Percentiles rank a stretch among this genome's conserved stretches.
Evolutionary conservation across 805 yeast genomes (phyloP).

Genomic region (Teunomyces tritomae): DNA sequence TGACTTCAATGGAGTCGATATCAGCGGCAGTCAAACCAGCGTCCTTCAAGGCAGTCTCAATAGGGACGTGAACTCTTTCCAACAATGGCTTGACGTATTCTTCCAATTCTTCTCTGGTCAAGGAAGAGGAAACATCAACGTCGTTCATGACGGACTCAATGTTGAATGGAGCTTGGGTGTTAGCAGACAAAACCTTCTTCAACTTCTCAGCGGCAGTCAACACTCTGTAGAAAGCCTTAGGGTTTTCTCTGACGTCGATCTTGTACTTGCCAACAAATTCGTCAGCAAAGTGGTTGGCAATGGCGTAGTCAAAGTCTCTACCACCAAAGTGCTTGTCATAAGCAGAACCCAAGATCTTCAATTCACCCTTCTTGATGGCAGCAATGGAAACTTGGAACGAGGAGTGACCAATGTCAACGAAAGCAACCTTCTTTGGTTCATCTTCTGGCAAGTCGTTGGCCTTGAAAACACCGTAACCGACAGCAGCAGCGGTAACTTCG

Average conservation of each 20-base stretch:
- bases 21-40: slow-evolving; percentile 74
- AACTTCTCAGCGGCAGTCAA: slow-evolving; percentile 87
- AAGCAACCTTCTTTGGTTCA: slow-evolving; percentile 84
- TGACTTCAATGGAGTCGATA: slow-evolving; percentile 86
- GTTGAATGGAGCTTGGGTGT: slow-evolving; percentile 89
- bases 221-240: slow-evolving; percentile 94
- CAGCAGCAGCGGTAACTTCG: slow-evolving; percentile 98
- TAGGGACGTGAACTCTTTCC: slow-evolving; percentile 71
- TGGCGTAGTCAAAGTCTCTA: slow-evolving; percentile 90
- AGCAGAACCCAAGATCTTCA: slow-evolving; percentile 88
- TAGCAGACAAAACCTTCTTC: slow-evolving; percentile 96
- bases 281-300: slow-evolving; percentile 91
- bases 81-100: slow-evolving; percentile 81
- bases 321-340: slow-evolving; percentile 98
- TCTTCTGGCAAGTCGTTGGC: slow-evolving; percentile 90
- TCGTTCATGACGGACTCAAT: slow-evolving; percentile 97
- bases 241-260: slow-evolving; percentile 85
- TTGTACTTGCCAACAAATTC: slow-evolving; percentile 90
- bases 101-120: slow-evolving; percentile 91
- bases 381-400: slow-evolving; percentile 87
- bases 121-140: slow-evolving; percentile 86
- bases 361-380: slow-evolving; percentile 93
- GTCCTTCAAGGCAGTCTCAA: slow-evolving; percentile 75
- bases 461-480: slow-evolving; percentile 98
- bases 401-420: slow-evolving; percentile 96